A percentile compares a stretch with the other conserved stretches of the same genome.
Evolutionary conservation across 2,329 filamentous ascomycete genomes (phyloP).

Genomic region (Bipolaris cookei): DNA sequence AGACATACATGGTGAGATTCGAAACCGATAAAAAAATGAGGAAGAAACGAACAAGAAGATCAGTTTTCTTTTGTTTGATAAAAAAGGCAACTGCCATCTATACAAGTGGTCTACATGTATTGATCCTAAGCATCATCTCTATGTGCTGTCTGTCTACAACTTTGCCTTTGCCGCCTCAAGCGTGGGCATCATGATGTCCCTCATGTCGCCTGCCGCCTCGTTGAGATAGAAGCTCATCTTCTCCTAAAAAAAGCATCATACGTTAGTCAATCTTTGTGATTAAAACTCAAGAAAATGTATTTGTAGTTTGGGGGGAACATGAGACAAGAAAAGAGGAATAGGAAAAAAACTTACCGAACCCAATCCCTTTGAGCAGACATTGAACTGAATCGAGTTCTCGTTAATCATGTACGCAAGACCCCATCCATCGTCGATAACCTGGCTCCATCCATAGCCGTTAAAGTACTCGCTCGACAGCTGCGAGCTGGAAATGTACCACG

Average conservation of each 20-base stretch:
- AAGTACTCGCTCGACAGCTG: constrained; percentile 97
- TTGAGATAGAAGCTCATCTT: constrained; percentile 96
- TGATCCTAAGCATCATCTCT: neutral
- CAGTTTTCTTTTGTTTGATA: neutral
- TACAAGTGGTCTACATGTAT: neutral
- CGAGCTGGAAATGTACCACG: constrained; percentile 87
- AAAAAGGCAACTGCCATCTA: neutral
- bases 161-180: constrained; percentile 84
- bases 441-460: constrained; percentile 98
- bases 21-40: too few species aligned
- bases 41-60: neutral
- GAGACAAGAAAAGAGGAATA: neutral
- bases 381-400: constrained; percentile 98
- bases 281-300: too few species aligned
- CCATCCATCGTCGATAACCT: constrained; percentile 94
- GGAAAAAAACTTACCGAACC: constrained; percentile 62
- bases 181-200: constrained; percentile 82
- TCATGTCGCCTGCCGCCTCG: constrained; percentile 88
- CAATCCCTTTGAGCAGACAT: constrained; percentile 91
- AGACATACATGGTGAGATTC: too few species aligned
- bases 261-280: constrained; percentile 21
- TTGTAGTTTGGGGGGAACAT: neutral
- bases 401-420: constrained; percentile 99
- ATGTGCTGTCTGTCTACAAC: constrained; percentile 62
- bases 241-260: constrained; percentile 52